Conservation (phyloP, 345 rosid genomes). For the Passiflora organensis region DNA sequence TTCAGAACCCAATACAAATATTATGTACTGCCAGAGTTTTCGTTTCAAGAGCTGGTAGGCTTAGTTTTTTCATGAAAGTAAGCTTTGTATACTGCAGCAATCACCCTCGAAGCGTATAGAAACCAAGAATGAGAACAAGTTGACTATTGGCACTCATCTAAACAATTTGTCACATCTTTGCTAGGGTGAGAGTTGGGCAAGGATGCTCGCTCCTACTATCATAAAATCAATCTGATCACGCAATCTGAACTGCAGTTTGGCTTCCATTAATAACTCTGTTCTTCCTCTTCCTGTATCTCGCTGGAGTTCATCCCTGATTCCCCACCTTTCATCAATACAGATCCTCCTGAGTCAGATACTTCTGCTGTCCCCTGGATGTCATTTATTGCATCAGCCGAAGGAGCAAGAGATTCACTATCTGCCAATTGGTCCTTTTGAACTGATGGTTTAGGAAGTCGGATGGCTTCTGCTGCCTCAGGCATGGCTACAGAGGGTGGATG, state of each 20-base stretch:
- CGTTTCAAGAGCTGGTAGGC: too few relatives aligned
- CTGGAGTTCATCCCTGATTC: constrained; percentile 32
- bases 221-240: too few relatives aligned
- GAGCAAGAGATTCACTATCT: constrained; percentile 39
- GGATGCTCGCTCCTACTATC: too few relatives aligned
- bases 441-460: constrained; percentile 62
- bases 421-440: constrained; percentile 50
- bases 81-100: background rate
- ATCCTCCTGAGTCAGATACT: constrained; percentile 60
- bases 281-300: constrained; percentile 62
- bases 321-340: constrained; percentile 28
- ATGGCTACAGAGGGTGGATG: constrained; percentile 90
- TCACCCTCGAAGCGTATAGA: too few relatives aligned
- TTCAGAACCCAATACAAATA: too few relatives aligned
- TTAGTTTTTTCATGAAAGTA: constrained; percentile 1
- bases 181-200: too few relatives aligned
- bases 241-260: too few relatives aligned
- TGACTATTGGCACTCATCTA: too few relatives aligned
- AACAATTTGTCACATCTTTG: too few relatives aligned
- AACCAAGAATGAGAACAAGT: too few relatives aligned
- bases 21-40: too few relatives aligned
- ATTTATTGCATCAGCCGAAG: constrained; percentile 30
- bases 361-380: constrained; percentile 74
- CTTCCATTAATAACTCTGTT: constrained; percentile 2
- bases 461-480: constrained; percentile 95